These are phyloP conservation scores for Colletotrichum sp. DNA, from an alignment of 2,329 filamentous ascomycete species.

Conservation along the genomic window DNA sequence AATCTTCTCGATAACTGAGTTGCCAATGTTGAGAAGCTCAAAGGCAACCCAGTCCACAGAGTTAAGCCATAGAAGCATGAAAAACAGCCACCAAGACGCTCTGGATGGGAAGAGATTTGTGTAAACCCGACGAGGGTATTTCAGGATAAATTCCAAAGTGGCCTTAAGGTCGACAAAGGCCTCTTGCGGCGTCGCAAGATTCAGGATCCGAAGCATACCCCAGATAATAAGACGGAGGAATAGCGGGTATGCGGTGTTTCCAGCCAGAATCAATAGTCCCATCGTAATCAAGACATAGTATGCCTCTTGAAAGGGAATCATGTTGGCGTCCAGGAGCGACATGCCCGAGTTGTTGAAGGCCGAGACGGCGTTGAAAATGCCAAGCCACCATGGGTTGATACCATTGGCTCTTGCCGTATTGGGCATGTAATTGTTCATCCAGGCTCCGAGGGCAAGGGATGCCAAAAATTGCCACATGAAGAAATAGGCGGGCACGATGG, in stretches of 20 bases:
- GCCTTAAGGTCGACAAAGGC: conserved; percentile 47
- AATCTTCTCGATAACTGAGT: conserved; percentile 57
- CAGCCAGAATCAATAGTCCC: conserved; percentile 65
- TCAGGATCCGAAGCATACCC: conserved; percentile 48
- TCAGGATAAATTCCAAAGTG: conserved; percentile 59
- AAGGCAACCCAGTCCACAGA: conserved; percentile 70
- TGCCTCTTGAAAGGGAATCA: conserved; percentile 62
- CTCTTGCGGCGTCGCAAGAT: conserved; percentile 39
- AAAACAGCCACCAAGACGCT: conserved; percentile 70
- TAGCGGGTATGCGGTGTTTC: conserved; percentile 70
- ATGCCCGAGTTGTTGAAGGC: conserved; percentile 78
- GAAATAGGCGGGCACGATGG: conserved; percentile 67
- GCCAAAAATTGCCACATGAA: conserved; percentile 64
- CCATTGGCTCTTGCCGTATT: conserved; percentile 57
- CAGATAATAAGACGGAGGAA: conserved; percentile 67
- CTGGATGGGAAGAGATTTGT: conserved; percentile 68
- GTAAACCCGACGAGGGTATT: conserved; percentile 63
- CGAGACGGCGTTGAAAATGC: conserved; percentile 71
- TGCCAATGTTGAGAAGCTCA: conserved; percentile 69
- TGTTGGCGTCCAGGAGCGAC: conserved; percentile 71
- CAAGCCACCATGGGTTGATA: conserved; percentile 71
- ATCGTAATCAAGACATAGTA: conserved; percentile 58
- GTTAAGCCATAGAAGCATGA: conserved; percentile 66
- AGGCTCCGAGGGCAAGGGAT: conserved; percentile 63
- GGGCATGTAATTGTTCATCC: conserved; percentile 60